These are phyloP conservation scores for Russula vinacea DNA, from an alignment of 768 basidiomycete species.

Conservation along the genomic window DNA sequence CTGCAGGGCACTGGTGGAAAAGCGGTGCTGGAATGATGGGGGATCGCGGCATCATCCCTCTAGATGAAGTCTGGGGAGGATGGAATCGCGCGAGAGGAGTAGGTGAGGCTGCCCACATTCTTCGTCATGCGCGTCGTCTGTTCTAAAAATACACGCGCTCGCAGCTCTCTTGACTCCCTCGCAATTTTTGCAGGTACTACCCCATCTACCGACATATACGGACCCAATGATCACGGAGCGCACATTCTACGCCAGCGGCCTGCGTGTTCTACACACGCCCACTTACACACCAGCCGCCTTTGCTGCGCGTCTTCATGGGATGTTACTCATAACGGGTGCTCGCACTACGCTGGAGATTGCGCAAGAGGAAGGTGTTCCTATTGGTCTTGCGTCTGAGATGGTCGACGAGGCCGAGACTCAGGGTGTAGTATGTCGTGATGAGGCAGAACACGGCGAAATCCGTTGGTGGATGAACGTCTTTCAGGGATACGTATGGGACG, in stretches of 20 bases:
- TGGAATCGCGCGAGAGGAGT: constrained; percentile 95
- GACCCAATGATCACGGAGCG: constrained; percentile 63
- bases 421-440: constrained; percentile 75
- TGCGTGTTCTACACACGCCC: constrained; percentile 83
- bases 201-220: constrained; percentile 63
- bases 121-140: not conserved
- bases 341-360: constrained; percentile 70
- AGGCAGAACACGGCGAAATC: constrained; percentile 60
- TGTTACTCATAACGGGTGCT: constrained; percentile 40
- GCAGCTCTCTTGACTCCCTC: constrained; percentile 86
- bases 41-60: constrained; percentile 71
- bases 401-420: constrained; percentile 67
- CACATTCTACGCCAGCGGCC: constrained; percentile 62
- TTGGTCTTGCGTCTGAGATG: constrained; percentile 77
- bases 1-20: constrained; percentile 50
- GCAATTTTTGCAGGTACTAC: constrained; percentile 74
- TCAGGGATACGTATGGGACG: constrained; percentile 71
- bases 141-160: not conserved
- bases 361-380: constrained; percentile 62
- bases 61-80: constrained; percentile 93
- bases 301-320: constrained; percentile 56
- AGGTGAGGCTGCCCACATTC: constrained; percentile 47
- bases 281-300: constrained; percentile 68
- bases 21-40: constrained; percentile 65
- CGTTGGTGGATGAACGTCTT: constrained; percentile 74